Conservation (phyloP, 139 green algal species). For the Coelastrella sp. region DNA sequence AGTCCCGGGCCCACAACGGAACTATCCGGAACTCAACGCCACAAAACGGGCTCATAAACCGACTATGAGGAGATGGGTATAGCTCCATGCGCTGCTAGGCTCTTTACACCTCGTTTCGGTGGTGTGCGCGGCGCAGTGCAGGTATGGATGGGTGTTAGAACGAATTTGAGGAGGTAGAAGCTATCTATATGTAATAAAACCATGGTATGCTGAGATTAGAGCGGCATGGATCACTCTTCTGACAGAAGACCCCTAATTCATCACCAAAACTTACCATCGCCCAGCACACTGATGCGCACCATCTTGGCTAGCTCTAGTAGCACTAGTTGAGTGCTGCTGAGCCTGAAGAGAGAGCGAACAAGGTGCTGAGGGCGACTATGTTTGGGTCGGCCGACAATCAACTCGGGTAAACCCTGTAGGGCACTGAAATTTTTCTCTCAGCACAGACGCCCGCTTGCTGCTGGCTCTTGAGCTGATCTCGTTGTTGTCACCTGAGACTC, state of each 20-base stretch:
- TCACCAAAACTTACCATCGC: constrained; percentile 68
- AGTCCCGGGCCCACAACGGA: too few species aligned
- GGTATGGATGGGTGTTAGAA: too few species aligned
- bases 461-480: too few species aligned
- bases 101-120: not conserved
- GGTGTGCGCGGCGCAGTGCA: not conserved
- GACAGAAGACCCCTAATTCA: not conserved
- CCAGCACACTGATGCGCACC: constrained; percentile 96
- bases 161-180: too few species aligned
- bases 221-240: not conserved
- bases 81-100: not conserved
- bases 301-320: constrained; percentile 73
- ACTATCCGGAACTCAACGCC: too few species aligned
- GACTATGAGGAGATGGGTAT: too few species aligned
- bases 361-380: not conserved
- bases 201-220: too few species aligned
- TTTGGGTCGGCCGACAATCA: not conserved
- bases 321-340: constrained; percentile 7
- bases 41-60: too few species aligned
- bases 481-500: too few species aligned
- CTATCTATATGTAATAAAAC: too few species aligned
- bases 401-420: not conserved
- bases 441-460: not conserved
- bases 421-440: not conserved
- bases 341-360: constrained; percentile 6